Conservation (phyloP, 2,329 filamentous ascomycete genomes). For the Aspergillus jensenii region DNA sequence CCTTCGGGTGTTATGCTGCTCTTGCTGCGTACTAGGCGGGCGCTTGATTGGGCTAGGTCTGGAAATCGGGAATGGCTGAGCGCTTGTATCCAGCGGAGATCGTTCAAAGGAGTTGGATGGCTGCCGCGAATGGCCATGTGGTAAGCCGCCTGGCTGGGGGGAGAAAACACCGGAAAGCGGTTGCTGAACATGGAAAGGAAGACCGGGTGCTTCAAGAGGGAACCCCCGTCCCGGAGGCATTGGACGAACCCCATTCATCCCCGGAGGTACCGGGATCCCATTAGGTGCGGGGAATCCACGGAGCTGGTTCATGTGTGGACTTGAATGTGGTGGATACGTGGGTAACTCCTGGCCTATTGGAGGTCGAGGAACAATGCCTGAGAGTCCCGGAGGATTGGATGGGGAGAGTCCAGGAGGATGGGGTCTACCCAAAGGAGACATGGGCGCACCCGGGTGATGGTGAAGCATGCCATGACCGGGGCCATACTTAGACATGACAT, state of each 20-base stretch:
- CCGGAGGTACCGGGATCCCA: slow-evolving; percentile 56
- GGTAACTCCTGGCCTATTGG: slow-evolving; percentile 54
- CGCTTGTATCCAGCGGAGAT: slow-evolving; percentile 58
- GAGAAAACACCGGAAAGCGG: slow-evolving; percentile 40
- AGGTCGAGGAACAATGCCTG: slow-evolving; percentile 53
- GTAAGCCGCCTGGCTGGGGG: slow-evolving; percentile 39
- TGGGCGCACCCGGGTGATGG: slow-evolving; percentile 60
- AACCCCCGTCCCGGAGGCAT: slow-evolving; percentile 58
- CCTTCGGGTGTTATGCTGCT: slow-evolving; percentile 46
- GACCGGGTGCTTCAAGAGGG: slow-evolving; percentile 48
- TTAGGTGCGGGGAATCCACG: slow-evolving; percentile 54
- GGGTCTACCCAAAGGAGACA: slow-evolving; percentile 66
- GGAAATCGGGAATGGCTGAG: slow-evolving; percentile 70
- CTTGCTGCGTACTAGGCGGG: slow-evolving; percentile 69
- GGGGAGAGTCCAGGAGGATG: slow-evolving; percentile 52
- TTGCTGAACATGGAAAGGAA: slow-evolving; percentile 43
- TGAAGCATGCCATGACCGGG: slow-evolving; percentile 51
- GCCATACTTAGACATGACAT: slow-evolving; percentile 61
- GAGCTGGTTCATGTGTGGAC: slow-evolving; percentile 55
- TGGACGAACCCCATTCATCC: slow-evolving; percentile 61
- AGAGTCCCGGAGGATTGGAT: slow-evolving; percentile 56
- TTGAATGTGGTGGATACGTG: slow-evolving; percentile 54
- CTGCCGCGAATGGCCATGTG: slow-evolving; percentile 70
- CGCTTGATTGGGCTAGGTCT: slow-evolving; percentile 85
- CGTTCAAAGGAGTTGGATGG: slow-evolving; percentile 64